Conservation (phyloP, 1,139 yeast genomes). For the Taphrina communis region DNA sequence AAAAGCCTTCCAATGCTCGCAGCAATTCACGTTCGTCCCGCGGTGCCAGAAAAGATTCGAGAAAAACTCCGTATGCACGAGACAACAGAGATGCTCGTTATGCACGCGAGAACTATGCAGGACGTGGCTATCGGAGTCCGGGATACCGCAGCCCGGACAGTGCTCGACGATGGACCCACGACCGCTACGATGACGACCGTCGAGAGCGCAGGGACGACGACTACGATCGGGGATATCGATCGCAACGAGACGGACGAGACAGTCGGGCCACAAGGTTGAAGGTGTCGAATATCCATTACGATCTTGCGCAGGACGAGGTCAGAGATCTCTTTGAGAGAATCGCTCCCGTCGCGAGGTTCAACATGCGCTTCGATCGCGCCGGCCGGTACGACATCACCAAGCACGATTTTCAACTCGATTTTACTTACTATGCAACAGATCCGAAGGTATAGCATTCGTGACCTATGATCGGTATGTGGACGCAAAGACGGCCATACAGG, state of each 20-base stretch:
- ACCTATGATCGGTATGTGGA: constrained; percentile 21
- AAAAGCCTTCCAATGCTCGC: constrained; percentile 14
- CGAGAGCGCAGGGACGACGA: constrained; percentile 1
- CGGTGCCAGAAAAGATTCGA: constrained; percentile 8
- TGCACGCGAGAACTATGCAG: constrained; percentile 1
- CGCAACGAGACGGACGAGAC: constrained; percentile 15
- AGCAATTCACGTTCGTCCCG: constrained; percentile 13
- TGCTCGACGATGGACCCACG: constrained; percentile 30
- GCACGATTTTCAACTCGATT: background rate
- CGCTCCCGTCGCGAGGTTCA: constrained; percentile 30
- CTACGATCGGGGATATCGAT: constrained; percentile 4
- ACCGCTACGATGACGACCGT: constrained; percentile 28
- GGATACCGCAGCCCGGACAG: constrained; percentile 7
- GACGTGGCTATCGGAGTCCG: constrained; percentile 15
- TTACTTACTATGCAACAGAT: constrained; percentile 16
- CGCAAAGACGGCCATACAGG: constrained; percentile 19
- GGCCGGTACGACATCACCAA: constrained; percentile 18
- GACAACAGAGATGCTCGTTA: constrained; percentile 16
- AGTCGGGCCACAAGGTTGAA: constrained; percentile 1
- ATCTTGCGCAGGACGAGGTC: constrained; percentile 17
- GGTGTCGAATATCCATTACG: constrained; percentile 28
- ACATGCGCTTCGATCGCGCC: constrained; percentile 34
- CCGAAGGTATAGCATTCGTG: constrained; percentile 29
- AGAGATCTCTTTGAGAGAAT: constrained; percentile 29
- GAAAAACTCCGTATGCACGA: constrained; percentile 19